A percentile compares a stretch with the other conserved stretches of the same genome.
Evolutionary conservation across 2,329 filamentous ascomycete species (phyloP).

Genomic region (Leptographium wingfieldii): DNA sequence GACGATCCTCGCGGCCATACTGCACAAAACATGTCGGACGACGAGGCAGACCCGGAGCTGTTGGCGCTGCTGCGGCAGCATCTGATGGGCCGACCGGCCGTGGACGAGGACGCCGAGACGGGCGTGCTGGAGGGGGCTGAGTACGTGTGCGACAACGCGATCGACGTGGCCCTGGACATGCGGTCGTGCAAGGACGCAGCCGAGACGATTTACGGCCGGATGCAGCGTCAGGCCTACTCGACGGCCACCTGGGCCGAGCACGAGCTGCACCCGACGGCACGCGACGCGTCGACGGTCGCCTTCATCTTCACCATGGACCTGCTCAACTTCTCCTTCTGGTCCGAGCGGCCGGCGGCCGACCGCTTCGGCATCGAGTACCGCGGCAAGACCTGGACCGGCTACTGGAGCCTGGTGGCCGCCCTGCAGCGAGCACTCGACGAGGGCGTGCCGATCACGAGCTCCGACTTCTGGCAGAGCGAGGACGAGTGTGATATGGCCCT

Average conservation of each 20-base stretch:
- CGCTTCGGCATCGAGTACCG: constrained; percentile 75
- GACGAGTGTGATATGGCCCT: constrained; percentile 63
- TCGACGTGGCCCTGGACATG: constrained; percentile 85
- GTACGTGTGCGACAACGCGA: constrained; percentile 80
- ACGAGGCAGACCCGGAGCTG: constrained; percentile 81
- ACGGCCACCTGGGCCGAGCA: constrained; percentile 79
- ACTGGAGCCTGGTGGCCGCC: constrained; percentile 85
- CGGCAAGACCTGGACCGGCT: constrained; percentile 78
- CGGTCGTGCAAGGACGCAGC: constrained; percentile 72
- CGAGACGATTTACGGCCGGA: constrained; percentile 62
- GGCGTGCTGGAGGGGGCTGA: constrained; percentile 73
- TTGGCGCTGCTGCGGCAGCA: constrained; percentile 76
- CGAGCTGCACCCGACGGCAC: constrained; percentile 74
- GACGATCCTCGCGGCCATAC: not conserved
- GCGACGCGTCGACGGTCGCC: constrained; percentile 66
- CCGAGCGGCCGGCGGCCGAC: constrained; percentile 52
- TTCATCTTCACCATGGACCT: constrained; percentile 98
- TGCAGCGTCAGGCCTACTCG: constrained; percentile 75
- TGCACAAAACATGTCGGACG: constrained; percentile 59
- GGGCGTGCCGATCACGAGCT: constrained; percentile 77
- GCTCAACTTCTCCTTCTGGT: constrained; percentile 97
- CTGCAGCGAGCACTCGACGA: constrained; percentile 82
- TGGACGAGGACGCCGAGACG: constrained; percentile 55
- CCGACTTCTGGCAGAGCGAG: constrained; percentile 73
- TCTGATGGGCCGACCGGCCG: constrained; percentile 45